Base-by-base conservation (phyloP, 306 rosid genomes). In the Oemleria cerasiformis region DNA sequence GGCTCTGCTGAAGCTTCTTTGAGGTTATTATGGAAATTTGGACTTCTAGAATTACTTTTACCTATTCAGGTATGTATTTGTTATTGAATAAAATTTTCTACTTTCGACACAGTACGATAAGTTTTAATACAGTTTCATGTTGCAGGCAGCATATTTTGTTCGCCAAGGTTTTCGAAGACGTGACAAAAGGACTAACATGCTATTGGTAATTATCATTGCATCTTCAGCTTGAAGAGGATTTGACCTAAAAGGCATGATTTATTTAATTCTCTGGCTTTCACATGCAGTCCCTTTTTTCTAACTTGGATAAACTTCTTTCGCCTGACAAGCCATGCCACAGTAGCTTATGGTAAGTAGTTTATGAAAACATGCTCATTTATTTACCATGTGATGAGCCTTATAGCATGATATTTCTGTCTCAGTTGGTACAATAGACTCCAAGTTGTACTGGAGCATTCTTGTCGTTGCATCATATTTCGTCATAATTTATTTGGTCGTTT, bases 1-100 rank as follows among this genome's bases (percentile, higher is more conserved):
- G 97, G 98, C 65, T 93, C 93, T 53, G 89, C 93, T 56, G 93
- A 93, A 80, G 90, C 93, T 78, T 93, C 97, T 50, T 62, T 93
- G 74, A 88, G 96, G 71, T 71, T 87, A 72, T 77, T 93, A 75
- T 90, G 96, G 97, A 88, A 84, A 87, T 90, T 79, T 47, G 92
- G 97, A 71, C 90, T 93, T 38, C 83, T 93, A 62, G 98, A 93
- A 56, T 65, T 93, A 55, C 96, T 90, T 77, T 87, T 90, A 56
- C 93, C 93, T 36, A 73, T 88, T 77, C 97, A 93, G 96, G 96
- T 86, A 72, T 71, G 19, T 15, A 63, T 49, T 23, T 38, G 36
- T 20, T 30, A 48, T 69, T 14, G 54, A 47, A 69, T 73, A 75
- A 55, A 68, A 3, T 15, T 75, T 67, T 66, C 53, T 63, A 60